Evolutionary conservation across 1,139 yeast species (phyloP).

Genomic region (Pichia sp.): DNA sequence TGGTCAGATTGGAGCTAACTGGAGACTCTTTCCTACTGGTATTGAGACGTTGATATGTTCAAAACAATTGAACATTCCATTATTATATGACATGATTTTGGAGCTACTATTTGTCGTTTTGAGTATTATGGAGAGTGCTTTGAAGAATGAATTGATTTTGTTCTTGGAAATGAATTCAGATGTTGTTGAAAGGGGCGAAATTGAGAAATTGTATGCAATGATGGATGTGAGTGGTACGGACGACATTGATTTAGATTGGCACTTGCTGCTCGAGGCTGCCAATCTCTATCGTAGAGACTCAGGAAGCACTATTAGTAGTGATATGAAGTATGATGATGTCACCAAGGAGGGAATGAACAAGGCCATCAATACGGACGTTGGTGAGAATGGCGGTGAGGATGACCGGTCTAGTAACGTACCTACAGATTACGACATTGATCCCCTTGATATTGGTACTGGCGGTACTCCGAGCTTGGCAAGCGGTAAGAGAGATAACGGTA

Average conservation of each 20-base stretch:
- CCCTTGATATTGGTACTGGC: no score
- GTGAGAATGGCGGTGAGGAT: neutral
- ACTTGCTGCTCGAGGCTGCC: conserved; percentile 42
- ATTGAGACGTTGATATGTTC: conserved; percentile 57
- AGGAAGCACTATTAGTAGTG: conserved; percentile 10
- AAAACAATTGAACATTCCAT: conserved; percentile 58
- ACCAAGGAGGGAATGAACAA: neutral
- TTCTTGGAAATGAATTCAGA: conserved; percentile 10
- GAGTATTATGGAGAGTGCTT: conserved; percentile 41
- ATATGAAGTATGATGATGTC: conserved; percentile 4
- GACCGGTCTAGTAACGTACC: no score
- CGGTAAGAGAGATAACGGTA: no score
- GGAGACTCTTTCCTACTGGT: conserved; percentile 62
- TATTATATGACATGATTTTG: conserved; percentile 57
- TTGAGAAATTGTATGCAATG: conserved; percentile 8
- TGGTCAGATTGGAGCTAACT: conserved; percentile 69
- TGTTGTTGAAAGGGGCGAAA: conserved; percentile 13
- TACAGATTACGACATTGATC: no score
- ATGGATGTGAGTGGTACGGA: conserved; percentile 31
- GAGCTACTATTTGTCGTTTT: conserved; percentile 65
- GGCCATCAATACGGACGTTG: neutral
- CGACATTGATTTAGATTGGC: conserved; percentile 57
- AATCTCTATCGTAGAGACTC: conserved; percentile 17
- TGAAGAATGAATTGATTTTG: conserved; percentile 15
- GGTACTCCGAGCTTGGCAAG: no score